phyloP scores from a whole-genome alignment of 2,329 filamentous ascomycete species.

The Colletotrichum siamense region DNA sequence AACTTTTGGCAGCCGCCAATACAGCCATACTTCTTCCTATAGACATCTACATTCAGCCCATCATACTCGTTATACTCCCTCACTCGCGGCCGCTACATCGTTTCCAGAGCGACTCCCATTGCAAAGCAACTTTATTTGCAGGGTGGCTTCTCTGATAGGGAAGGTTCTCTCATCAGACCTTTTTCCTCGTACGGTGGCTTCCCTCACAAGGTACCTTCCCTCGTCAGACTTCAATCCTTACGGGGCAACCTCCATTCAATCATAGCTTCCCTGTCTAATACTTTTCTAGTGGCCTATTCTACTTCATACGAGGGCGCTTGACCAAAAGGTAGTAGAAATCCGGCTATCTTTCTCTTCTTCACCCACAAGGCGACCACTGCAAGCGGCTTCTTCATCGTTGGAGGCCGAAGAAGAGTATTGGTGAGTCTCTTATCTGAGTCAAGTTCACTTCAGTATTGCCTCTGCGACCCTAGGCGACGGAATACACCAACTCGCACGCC shows the following conservation, averaged over 20 bases:
- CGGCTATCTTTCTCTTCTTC: neutral
- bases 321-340: too few relatives aligned
- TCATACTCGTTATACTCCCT: neutral
- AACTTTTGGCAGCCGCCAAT: neutral
- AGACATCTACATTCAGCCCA: fast-evolving
- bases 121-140: neutral
- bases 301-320: neutral
- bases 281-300: fast-evolving
- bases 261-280: neutral
- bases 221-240: neutral
- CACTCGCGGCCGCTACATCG: neutral
- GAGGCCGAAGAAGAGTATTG: fast-evolving
- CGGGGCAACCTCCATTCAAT: fast-evolving
- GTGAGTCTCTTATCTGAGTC: too few relatives aligned
- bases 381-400: fast-evolving
- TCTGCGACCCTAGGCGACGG: too few relatives aligned
- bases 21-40: neutral
- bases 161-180: neutral
- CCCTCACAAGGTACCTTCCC: fast-evolving
- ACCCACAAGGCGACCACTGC: neutral
- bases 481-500: too few relatives aligned
- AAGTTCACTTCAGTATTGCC: too few relatives aligned
- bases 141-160: fast-evolving
- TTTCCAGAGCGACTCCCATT: fast-evolving
- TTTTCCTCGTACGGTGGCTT: neutral